Evolutionary conservation across 2,329 filamentous ascomycete species (phyloP), one percentile per base, ranked within the genome.

Genomic region (Ophiostoma australiae): DNA sequence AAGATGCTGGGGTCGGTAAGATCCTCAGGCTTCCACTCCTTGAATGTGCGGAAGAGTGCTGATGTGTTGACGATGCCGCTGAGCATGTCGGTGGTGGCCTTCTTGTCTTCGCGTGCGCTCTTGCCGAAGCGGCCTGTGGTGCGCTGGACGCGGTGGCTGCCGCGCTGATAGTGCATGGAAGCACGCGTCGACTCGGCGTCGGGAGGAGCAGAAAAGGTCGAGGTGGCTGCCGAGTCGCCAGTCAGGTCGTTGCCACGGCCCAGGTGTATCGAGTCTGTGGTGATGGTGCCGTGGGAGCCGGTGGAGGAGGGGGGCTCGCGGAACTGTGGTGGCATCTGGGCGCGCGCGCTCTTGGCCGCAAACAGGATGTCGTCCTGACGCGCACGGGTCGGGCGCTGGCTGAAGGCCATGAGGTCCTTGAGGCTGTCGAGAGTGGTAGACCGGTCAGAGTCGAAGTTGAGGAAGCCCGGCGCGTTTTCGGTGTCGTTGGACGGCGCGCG

Each of bases 321-420:
- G 39, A 75, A 75, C 61, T 72, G 72, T 13, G 70, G 37, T 11
- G 74, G 72, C 71, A 73, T 70, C 66, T 74, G 72, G 15, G 73
- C 27, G 52, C 73, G 73, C 67, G 73, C 73, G 52, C 71, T 68
- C 55, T 73, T 73, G 17, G 73, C 73, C 1, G 73, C 72, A 61
- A 72, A 70, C 17, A 73, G 37, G 13, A 74, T 69, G 44, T 73
- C 73, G 33, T 72, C 71, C 66, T 94, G 89, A 7, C 70, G 70
- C 8, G 67, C 52, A 4, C 52, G 67, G 13, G 37, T 33, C 13
- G 67, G 44, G 31, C 72, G 72, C 71, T 72, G 72, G 69, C 69
- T 70, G 17, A 72, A 67, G 11, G 71, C 72, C 73, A 75, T 74
- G 23, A 74, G 69, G 69, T 73, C 69, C 52, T 73, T 73, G 68